Conservation (phyloP, 306 rosid genomes). For the Leucaena leucocephala region DNA sequence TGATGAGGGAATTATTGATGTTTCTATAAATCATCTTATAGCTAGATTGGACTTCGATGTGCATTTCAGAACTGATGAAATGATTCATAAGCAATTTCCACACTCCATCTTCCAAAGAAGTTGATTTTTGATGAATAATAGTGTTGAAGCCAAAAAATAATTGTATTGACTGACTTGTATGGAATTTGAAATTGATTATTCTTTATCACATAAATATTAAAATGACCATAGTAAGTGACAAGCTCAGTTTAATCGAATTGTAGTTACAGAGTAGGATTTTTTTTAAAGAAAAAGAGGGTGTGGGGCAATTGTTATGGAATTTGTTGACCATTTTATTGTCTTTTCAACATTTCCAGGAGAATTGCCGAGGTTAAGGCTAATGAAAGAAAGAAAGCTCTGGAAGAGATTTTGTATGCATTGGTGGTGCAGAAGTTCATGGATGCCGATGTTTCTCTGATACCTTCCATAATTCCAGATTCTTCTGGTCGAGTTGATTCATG, state of each 20-base stretch:
- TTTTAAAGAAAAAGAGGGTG: neutral
- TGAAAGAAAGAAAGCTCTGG: constrained; percentile 75
- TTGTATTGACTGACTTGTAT: neutral
- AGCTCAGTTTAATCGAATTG: constrained; percentile 2
- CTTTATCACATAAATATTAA: neutral
- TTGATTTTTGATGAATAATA: neutral
- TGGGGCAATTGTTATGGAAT: neutral
- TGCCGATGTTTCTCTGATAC: constrained; percentile 72
- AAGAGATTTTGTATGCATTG: constrained; percentile 85
- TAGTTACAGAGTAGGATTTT: neutral
- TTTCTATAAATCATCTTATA: neutral
- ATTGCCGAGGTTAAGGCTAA: constrained; percentile 87
- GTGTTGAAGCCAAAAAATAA: neutral
- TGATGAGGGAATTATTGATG: neutral
- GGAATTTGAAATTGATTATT: constrained; percentile 18
- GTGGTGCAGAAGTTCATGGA: constrained; percentile 97
- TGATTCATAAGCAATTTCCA: constrained; percentile 14
- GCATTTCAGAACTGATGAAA: neutral
- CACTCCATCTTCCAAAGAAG: neutral
- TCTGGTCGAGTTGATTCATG: constrained; percentile 70
- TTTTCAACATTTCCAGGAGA: constrained; percentile 61
- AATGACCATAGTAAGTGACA: neutral
- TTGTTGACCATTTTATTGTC: constrained; percentile 32
- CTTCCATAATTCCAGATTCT: constrained; percentile 59
- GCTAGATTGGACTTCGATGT: neutral